Evolutionary conservation across 2,329 filamentous ascomycete genomes (phyloP).

Genomic region (Aureobasidium sp.): DNA sequence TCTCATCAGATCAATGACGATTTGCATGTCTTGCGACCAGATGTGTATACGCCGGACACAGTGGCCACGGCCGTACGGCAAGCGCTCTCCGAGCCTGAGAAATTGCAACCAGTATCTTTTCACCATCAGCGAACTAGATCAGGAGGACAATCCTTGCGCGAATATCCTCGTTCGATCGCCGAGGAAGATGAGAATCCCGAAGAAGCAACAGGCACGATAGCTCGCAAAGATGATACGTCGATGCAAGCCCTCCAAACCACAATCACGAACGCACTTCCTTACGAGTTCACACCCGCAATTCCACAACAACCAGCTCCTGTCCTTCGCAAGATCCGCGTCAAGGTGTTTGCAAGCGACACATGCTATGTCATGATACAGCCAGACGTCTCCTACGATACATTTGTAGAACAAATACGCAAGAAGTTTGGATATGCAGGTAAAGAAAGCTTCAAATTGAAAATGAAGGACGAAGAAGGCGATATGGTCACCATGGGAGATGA

Average conservation of each 20-base stretch:
- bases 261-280: conserved; percentile 35
- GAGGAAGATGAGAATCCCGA: conserved; percentile 69
- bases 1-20: background rate
- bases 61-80: conserved; percentile 19
- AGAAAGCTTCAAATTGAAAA: conserved; percentile 78
- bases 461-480: conserved; percentile 80
- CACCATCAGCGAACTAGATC: conserved; percentile 24
- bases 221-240: conserved; percentile 31
- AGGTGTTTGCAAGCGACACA: conserved; percentile 81
- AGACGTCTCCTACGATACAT: conserved; percentile 65
- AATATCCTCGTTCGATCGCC: conserved; percentile 60
- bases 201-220: background rate
- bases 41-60: conserved; percentile 6
- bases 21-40: background rate
- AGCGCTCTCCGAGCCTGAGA: conserved; percentile 18
- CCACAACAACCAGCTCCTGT: conserved; percentile 36
- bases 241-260: conserved; percentile 22
- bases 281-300: conserved; percentile 49
- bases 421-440: conserved; percentile 67
- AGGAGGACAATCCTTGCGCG: conserved; percentile 20
- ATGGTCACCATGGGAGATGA: conserved; percentile 98
- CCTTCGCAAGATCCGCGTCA: conserved; percentile 73
- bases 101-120: conserved; percentile 15
- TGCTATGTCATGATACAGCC: conserved; percentile 83
- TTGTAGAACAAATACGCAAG: conserved; percentile 71